Percentiles rank a stretch among this genome's conserved stretches.
Conservation (phyloP, 306 rosid genomes). For the Medicago lupulina region DNA sequence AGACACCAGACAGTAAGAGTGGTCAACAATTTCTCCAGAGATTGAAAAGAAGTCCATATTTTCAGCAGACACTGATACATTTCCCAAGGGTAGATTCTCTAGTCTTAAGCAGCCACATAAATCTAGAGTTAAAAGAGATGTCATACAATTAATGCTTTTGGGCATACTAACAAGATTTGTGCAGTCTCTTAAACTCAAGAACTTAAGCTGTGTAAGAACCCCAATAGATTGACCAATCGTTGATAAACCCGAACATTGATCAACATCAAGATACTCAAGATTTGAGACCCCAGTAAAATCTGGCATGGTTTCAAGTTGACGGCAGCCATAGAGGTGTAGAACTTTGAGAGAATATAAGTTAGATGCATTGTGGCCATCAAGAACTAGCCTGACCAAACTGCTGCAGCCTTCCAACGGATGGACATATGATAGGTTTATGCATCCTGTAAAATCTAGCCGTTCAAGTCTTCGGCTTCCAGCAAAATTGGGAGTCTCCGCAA, state of each 20-base stretch:
- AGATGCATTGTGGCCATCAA: neutral
- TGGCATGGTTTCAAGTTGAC: neutral
- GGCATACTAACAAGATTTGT: slow-evolving; percentile 8
- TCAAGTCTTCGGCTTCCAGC: slow-evolving; percentile 1
- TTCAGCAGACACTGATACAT: neutral
- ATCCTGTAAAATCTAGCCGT: slow-evolving; percentile 35
- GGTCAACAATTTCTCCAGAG: neutral
- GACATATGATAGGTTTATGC: slow-evolving; percentile 18
- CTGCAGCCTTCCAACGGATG: slow-evolving; percentile 27
- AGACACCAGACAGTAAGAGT: neutral
- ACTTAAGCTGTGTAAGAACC: slow-evolving; percentile 7
- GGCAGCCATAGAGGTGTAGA: slow-evolving; percentile 31
- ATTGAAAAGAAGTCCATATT: too few species aligned
- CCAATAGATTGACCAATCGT: neutral
- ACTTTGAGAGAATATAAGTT: slow-evolving; percentile 23
- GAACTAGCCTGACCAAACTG: slow-evolving; percentile 16
- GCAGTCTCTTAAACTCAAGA: slow-evolving; percentile 40
- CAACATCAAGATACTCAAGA: slow-evolving; percentile 36
- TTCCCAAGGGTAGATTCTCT: neutral
- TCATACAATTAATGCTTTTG: neutral
- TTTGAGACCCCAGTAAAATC: slow-evolving; percentile 16
- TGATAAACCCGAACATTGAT: slow-evolving; percentile 15
- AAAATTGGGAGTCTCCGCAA: slow-evolving; percentile 30
- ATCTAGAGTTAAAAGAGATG: slow-evolving; percentile 34
- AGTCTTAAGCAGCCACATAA: slow-evolving; percentile 26